phyloP scores from a whole-genome alignment of 2,329 filamentous ascomycete species.

The Rutstroemia sydowiana region DNA sequence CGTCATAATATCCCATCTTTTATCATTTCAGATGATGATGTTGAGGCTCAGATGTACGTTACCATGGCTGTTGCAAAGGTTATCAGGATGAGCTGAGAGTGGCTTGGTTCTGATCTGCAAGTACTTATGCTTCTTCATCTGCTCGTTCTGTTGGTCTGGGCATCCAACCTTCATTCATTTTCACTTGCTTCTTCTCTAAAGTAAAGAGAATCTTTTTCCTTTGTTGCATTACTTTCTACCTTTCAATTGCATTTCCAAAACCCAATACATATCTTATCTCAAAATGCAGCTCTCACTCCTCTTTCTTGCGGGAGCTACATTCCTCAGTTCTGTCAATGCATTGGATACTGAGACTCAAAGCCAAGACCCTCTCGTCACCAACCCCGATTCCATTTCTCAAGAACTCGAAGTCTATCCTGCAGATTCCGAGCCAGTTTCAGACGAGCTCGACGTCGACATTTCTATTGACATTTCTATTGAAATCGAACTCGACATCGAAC shows the following conservation, averaged over 20 bases:
- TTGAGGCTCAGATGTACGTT: background rate
- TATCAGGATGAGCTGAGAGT: background rate
- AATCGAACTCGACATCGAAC: too few relatives aligned
- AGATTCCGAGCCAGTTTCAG: background rate
- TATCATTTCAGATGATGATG: background rate
- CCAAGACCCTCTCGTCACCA: too few relatives aligned
- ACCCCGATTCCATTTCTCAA: too few relatives aligned
- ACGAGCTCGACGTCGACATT: background rate
- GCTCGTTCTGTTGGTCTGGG: background rate
- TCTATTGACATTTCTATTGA: too few relatives aligned
- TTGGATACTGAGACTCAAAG: too few relatives aligned
- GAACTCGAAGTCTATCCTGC: too few relatives aligned
- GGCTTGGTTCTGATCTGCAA: background rate
- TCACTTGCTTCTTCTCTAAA: background rate
- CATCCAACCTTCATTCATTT: background rate
- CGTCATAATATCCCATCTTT: too few relatives aligned
- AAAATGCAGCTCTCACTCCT: background rate
- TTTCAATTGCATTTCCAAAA: background rate
- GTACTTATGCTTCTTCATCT: background rate
- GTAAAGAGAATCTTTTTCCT: background rate
- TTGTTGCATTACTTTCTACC: background rate
- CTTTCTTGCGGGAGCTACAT: background rate
- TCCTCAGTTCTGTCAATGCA: background rate
- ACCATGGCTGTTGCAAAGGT: background rate
- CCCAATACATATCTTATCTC: background rate